Evolutionary conservation across 768 basidiomycete species (phyloP), one percentile per base, ranked within the genome.

Genomic region (Exsudoporus frostii): DNA sequence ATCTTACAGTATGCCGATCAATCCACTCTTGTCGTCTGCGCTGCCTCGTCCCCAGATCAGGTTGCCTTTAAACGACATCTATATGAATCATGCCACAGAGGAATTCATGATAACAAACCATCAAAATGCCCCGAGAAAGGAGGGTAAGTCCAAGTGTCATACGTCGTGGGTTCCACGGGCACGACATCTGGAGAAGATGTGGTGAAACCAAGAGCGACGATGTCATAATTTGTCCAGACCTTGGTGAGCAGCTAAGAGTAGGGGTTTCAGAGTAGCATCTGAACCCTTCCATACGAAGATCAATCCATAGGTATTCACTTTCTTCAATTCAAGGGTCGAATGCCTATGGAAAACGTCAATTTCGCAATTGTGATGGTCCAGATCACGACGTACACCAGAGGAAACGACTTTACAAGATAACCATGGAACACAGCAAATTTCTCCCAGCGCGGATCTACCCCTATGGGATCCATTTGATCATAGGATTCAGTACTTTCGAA

Each of bases 51-150:
- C 79, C 79, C 78, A 82, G 37, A 83, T 65, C 48, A 66, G 65
- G 2, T 68, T 66, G 7, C 74, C 75, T 66, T 39, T 24, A 25
- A 19, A 46, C 39, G 29, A 42, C 7, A 22, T 36, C 3, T n/a
- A 39, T 40, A 14, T 53, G 27, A 24, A 19, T 25, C 2, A 39
- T 43, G 27, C 24, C 5, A 8, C n/a, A 20, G 41, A 55, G 40
- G 17, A 13, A 22, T 43, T 15, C 1, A 10, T 15, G 19, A 42
- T 17, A 24, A 48, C 50, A 41, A 25, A 77, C 83, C 83, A 55
- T 85, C 83, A 57, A 74, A 84, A 50, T 76, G 63, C 0, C 86
- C 86, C 25, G 82, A 84, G 62, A 81, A 88, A 3, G 85, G 83
- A 4, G 84, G 82, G 51, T 83, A 59, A 5, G 65, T 74, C 86